Evolutionary conservation across 1,139 yeast genomes (phyloP), one percentile per base, ranked within the genome.

Genomic region (Taphrina communis): DNA sequence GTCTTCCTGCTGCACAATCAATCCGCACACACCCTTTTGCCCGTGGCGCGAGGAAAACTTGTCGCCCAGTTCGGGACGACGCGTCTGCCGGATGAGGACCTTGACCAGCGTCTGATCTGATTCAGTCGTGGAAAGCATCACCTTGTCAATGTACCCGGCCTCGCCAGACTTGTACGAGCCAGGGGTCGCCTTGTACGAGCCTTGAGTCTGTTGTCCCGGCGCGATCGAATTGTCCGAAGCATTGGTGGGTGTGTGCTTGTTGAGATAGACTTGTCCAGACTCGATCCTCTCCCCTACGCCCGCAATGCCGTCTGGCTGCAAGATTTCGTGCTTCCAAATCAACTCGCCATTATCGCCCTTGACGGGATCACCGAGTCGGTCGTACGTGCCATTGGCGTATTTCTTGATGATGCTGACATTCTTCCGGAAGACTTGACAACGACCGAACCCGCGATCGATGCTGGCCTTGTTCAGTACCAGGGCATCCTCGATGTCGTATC

Each of bases 401-500:
- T 96, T 85, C 78, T 94, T 94, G 74, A 94, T 82, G 35, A 89
- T 87, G 6, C 96, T 88, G 0, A 98, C 93, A 72, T 92, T 92
- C 79, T 94, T 94, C 76, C 96, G 85, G 73, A 96, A 85, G n/a
- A 93, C 97, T 80, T 94, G 99, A 82, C 99, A 94, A 75, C 99
- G 87, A 61, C 99, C 99, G 79, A 92, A 94, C 0, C 99, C 99
- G 77, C 99, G 85, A 77, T 94, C 99, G 70, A 95, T 84, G 0
- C 97, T 90, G 0, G 97, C 83, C 78, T 94, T 94, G 79, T 94
- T 94, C 74, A 94, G 82, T 17, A 94, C 98, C 76, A 94, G 83
- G 5, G 99, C 99, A 87, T 94, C 99, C 81, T 94, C 99, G 79
- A 95, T 95, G 89, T 94, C 99, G 77, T 94, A 94, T 72, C 99